phyloP scores from a whole-genome alignment of 495 filamentous ascomycete genomes.

The Durotheca rogersii region DNA sequence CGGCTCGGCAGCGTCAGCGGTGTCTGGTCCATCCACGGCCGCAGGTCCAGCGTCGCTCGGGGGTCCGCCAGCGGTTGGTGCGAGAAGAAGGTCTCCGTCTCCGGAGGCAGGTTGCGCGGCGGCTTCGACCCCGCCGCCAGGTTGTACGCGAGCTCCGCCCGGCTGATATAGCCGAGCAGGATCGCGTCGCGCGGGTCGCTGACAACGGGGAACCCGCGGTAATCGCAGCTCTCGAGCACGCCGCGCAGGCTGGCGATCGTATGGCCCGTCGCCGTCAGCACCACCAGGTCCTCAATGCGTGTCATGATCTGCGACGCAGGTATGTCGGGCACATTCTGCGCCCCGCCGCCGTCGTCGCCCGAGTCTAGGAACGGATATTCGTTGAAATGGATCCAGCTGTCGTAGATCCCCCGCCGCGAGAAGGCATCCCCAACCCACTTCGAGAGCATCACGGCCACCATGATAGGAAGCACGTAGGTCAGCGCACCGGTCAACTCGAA shows the following conservation, averaged over 20 bases:
- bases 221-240: constrained; percentile 70
- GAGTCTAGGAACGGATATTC: constrained; percentile 97
- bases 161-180: constrained; percentile 89
- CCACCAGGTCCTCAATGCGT: constrained; percentile 81
- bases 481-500: constrained; percentile 96
- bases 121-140: constrained; percentile 58
- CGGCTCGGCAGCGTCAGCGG: constrained; percentile 83
- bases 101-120: constrained; percentile 59
- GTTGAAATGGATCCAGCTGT: constrained; percentile 94
- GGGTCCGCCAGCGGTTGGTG: constrained; percentile 82
- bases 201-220: constrained; percentile 92
- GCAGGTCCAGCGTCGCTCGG: constrained; percentile 74
- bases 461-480: constrained; percentile 96
- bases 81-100: constrained; percentile 79
- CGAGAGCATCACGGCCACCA: constrained; percentile 98
- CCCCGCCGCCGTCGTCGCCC: constrained; percentile 65
- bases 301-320: constrained; percentile 87
- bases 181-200: constrained; percentile 70
- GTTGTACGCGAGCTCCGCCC: constrained; percentile 83
- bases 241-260: constrained; percentile 72
- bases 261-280: constrained; percentile 82
- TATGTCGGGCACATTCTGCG: constrained; percentile 73
- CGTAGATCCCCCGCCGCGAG: constrained; percentile 91
- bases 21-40: constrained; percentile 98
- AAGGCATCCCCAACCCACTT: constrained; percentile 99